phyloP scores from a whole-genome alignment of 352 stramenopile genomes.

The Pythium angustatum region DNA sequence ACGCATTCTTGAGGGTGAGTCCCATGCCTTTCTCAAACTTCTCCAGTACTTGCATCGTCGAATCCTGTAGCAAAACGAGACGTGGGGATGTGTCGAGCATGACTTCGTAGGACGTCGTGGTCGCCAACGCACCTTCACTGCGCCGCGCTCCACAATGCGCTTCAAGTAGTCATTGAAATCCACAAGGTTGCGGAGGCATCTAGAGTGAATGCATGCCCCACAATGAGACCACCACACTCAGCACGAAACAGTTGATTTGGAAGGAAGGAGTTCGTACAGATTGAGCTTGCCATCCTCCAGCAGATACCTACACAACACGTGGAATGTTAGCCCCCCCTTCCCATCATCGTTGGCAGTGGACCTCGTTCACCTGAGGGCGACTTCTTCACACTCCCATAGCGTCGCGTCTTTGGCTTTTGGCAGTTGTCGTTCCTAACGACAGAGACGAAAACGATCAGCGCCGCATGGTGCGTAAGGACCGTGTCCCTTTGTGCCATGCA shows the following conservation, averaged over 20 bases:
- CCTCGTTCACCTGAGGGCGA: constrained; percentile 59
- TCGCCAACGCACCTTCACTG: constrained; percentile 47
- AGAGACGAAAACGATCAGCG: background rate
- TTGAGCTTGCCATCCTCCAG: constrained; percentile 93
- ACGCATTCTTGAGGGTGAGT: constrained; percentile 88
- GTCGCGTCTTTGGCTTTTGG: constrained; percentile 86
- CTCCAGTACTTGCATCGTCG: constrained; percentile 69
- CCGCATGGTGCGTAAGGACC: background rate
- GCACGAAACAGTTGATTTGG: too few relatives aligned
- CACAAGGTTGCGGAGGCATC: constrained; percentile 79
- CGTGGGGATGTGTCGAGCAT: background rate
- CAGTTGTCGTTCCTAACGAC: constrained; percentile 61
- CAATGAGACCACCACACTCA: too few relatives aligned
- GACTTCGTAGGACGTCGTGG: too few relatives aligned
- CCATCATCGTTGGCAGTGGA: background rate
- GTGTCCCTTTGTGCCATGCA: background rate
- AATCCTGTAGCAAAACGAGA: constrained; percentile 33
- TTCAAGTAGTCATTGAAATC: constrained; percentile 84
- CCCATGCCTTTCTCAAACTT: constrained; percentile 91
- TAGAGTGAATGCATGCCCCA: constrained; percentile 28
- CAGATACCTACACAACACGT: constrained; percentile 53
- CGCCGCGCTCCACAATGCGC: constrained; percentile 57
- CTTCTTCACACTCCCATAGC: constrained; percentile 90
- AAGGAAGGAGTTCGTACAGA: constrained; percentile 41
- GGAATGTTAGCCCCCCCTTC: background rate